Evolutionary conservation across 495 filamentous ascomycete species (phyloP).

Genomic region (Cryomyces antarcticus): DNA sequence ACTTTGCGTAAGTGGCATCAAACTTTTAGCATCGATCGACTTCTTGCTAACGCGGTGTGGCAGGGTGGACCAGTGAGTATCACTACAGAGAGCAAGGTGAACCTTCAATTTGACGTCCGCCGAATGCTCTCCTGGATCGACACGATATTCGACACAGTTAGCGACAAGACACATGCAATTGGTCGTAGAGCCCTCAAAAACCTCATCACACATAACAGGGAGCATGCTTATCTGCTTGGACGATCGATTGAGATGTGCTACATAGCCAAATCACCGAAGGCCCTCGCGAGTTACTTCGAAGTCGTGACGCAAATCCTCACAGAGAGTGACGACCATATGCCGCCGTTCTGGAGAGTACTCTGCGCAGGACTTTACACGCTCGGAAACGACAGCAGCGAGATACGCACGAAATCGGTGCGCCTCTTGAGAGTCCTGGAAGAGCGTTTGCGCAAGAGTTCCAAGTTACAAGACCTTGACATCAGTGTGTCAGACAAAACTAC

Average conservation of each 20-base stretch:
- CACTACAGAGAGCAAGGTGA: slow-evolving; percentile 60
- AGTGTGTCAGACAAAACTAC: slow-evolving; percentile 97
- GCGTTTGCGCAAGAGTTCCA: slow-evolving; percentile 63
- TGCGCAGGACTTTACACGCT: slow-evolving; percentile 77
- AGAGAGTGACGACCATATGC: slow-evolving; percentile 42
- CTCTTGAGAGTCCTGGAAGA: slow-evolving; percentile 70
- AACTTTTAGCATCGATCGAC: not conserved
- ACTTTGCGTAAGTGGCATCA: slow-evolving; percentile 43
- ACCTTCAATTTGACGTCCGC: slow-evolving; percentile 74
- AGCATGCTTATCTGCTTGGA: slow-evolving; percentile 63
- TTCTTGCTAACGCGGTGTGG: slow-evolving; percentile 2
- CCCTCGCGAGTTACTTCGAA: slow-evolving; percentile 86
- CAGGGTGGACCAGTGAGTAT: slow-evolving; percentile 72
- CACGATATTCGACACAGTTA: slow-evolving; percentile 73
- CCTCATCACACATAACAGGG: slow-evolving; percentile 72
- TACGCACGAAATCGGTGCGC: slow-evolving; percentile 72
- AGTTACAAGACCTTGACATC: slow-evolving; percentile 92
- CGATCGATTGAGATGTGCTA: slow-evolving; percentile 82
- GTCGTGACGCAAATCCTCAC: slow-evolving; percentile 73
- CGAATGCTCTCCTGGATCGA: slow-evolving; percentile 90
- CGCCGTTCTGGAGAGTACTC: slow-evolving; percentile 77
- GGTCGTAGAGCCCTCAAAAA: slow-evolving; percentile 80
- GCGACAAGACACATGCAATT: slow-evolving; percentile 81
- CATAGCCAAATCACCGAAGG: slow-evolving; percentile 50
- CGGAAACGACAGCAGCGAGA: slow-evolving; percentile 71